Conservation (phyloP, 345 rosid species). For the Nasturtium officinale region DNA sequence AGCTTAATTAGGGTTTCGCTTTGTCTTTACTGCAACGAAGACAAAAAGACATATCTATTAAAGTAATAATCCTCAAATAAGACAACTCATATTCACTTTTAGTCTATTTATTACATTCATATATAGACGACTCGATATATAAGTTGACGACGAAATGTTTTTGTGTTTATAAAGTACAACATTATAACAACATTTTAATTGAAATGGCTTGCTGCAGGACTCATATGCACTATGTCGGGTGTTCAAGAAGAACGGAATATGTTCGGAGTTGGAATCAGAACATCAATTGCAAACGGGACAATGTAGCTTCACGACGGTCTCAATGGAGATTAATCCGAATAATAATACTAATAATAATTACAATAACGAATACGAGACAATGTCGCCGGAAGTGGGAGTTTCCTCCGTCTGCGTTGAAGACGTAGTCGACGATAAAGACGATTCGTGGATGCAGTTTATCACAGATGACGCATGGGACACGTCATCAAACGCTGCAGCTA, state of each 20-base stretch:
- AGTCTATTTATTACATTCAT: constrained; percentile 9
- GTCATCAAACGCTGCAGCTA: constrained; percentile 49
- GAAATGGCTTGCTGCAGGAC: constrained; percentile 51
- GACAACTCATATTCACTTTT: constrained; percentile 3
- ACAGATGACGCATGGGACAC: constrained; percentile 84
- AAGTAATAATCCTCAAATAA: constrained; percentile 35
- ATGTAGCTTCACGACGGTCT: constrained; percentile 45
- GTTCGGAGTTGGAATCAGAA: constrained; percentile 69
- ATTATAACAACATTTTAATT: not conserved
- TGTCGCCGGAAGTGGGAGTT: constrained; percentile 76
- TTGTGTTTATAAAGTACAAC: constrained; percentile 33
- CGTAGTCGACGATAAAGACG: constrained; percentile 82
- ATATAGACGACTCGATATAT: not conserved
- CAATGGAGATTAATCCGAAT: constrained; percentile 49
- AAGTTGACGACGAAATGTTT: constrained; percentile 8
- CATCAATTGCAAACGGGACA: constrained; percentile 51
- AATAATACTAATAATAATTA: not conserved
- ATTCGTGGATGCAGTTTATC: constrained; percentile 98
- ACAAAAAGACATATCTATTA: constrained; percentile 44
- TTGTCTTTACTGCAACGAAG: constrained; percentile 51
- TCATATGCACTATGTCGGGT: constrained; percentile 91
- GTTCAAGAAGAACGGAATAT: constrained; percentile 88
- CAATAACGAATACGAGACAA: constrained; percentile 51
- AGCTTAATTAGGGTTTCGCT: constrained; percentile 44
- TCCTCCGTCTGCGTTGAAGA: constrained; percentile 60